phyloP scores from a whole-genome alignment of 768 basidiomycete species.

The Pholiota molesta region DNA sequence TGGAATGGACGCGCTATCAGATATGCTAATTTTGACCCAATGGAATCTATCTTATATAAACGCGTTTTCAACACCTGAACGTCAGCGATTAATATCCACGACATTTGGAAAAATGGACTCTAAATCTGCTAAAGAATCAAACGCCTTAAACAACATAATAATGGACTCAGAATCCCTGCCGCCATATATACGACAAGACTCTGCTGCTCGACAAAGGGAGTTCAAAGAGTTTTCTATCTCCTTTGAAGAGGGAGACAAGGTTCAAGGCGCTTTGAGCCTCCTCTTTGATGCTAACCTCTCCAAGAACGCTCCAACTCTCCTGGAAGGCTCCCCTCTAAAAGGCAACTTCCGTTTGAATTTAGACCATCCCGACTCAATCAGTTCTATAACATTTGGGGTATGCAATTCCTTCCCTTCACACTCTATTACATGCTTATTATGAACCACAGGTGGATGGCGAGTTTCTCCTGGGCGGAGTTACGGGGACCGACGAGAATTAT shows the following conservation, averaged over 20 bases:
- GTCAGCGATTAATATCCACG: too few relatives aligned
- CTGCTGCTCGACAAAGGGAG: neutral
- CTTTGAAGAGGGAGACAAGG: neutral
- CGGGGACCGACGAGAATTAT: neutral
- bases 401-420: neutral
- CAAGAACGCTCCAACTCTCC: neutral
- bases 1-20: neutral
- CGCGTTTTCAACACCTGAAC: too few relatives aligned
- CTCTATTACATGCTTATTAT: neutral
- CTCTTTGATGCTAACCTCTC: neutral
- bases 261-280: neutral
- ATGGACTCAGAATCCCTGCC: neutral
- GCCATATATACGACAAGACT: neutral
- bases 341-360: neutral
- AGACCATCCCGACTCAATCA: neutral
- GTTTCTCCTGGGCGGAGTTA: neutral
- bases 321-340: neutral
- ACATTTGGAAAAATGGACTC: neutral
- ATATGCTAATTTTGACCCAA: too few relatives aligned
- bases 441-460: neutral
- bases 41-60: too few relatives aligned
- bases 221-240: neutral
- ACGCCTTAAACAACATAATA: neutral
- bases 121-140: neutral
- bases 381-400: neutral